These are phyloP conservation scores for Metahyphopichia silvanorum DNA, from an alignment of 805 yeast species.

Conservation along the genomic window DNA sequence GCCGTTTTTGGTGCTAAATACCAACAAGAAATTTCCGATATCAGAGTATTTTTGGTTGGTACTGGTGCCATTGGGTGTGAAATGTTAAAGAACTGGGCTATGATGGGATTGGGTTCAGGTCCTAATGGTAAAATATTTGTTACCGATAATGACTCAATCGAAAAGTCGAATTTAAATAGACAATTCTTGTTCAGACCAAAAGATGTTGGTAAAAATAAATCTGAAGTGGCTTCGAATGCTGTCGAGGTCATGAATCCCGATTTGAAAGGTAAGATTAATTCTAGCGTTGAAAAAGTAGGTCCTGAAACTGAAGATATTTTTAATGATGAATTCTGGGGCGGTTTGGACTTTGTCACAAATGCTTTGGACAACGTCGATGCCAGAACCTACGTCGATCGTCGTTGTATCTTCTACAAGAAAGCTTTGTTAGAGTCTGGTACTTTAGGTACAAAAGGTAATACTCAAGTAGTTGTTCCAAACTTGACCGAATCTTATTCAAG, in stretches of 20 bases:
- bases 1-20: slow-evolving; percentile 87
- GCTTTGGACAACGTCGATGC: slow-evolving; percentile 98
- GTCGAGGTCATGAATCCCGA: slow-evolving; percentile 85
- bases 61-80: slow-evolving; percentile 99
- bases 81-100: slow-evolving; percentile 97
- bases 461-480: slow-evolving; percentile 92
- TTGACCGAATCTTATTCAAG: slow-evolving; percentile 95
- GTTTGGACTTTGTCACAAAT: slow-evolving; percentile 86
- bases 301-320: slow-evolving; percentile 87
- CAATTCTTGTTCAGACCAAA: slow-evolving; percentile 93
- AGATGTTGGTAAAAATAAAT: slow-evolving; percentile 89
- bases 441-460: slow-evolving; percentile 96
- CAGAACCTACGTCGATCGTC: slow-evolving; percentile 94
- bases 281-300: slow-evolving; percentile 86
- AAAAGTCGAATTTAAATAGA: slow-evolving; percentile 92
- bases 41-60: slow-evolving; percentile 88
- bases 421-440: slow-evolving; percentile 96
- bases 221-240: slow-evolving; percentile 86
- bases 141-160: slow-evolving; percentile 94
- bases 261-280: slow-evolving; percentile 69
- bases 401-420: slow-evolving; percentile 89
- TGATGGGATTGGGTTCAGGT: slow-evolving; percentile 93
- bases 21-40: slow-evolving; percentile 70
- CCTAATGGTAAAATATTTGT: slow-evolving; percentile 79
- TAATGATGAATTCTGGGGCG: slow-evolving; percentile 80